Evolutionary conservation across 2,329 filamentous ascomycete genomes (phyloP), one percentile per base, ranked within the genome.

Genomic region (Talaromyces sp.): DNA sequence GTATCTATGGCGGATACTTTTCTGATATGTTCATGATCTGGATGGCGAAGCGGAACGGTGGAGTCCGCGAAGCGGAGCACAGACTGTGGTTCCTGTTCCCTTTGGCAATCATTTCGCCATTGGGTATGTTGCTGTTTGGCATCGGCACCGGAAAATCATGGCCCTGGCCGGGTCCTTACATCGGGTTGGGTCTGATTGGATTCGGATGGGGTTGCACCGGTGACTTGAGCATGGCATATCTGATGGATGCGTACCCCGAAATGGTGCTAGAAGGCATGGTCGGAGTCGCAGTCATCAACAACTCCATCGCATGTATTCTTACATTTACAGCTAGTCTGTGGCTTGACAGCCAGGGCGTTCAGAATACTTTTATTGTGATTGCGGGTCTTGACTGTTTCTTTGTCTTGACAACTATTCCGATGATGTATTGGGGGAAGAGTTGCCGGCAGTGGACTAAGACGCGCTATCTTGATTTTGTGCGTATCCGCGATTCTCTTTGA

Each of bases 161-260:
- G 83, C 67, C 72, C 41, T 86, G 84, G 84, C 82, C 81, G 1
- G 76, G 76, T 9, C 82, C 84, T 0, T 87, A 87, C 62, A 75
- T 87, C 14, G 85, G 83, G 1, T 74, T 87, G 0, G 85, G 82
- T 3, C 82, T 86, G 68, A 86, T 86, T 33, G 85, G 85, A 4
- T 87, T 87, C 63, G 85, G 85, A 2, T 87, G 84, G 73, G 85
- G 85, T 8, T 86, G 84, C 60, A 83, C 83, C 2, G 85, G 85
- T 6, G 85, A 87, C 72, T 71, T 87, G 65, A 79, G 80, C 62
- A 80, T 84, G 77, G 82, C 84, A 0, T 86, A 86, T 66, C 74
- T 85, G 4, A 83, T 83, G 68, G 84, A 86, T 65, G 81, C 81
- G 3, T 86, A 86, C 65, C 83, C 83, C 0, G 83, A 85, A 39